Evolutionary conservation across 306 rosid species (phyloP).

Genomic region (Dalbergia cultrata): DNA sequence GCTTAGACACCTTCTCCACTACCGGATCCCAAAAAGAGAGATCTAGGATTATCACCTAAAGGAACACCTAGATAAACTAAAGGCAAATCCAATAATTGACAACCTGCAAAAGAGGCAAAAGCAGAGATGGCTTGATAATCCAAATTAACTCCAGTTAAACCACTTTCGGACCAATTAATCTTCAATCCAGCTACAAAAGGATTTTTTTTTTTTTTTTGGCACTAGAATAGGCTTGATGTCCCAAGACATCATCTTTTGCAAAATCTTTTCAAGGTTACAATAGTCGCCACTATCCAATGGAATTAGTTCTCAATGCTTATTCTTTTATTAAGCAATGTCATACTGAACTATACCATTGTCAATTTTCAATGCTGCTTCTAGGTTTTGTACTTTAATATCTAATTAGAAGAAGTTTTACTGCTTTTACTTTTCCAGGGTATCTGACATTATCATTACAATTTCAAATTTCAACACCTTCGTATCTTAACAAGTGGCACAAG

Average conservation of each 20-base stretch:
- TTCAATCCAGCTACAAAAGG: no score
- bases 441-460: constrained; percentile 36
- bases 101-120: no score
- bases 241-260: neutral
- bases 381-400: constrained; percentile 9
- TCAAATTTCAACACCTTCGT: constrained; percentile 34
- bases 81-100: no score
- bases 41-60: no score
- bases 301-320: constrained; percentile 10
- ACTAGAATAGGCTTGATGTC: neutral
- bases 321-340: neutral
- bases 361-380: neutral
- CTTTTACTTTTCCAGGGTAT: constrained; percentile 16
- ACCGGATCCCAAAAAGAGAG: no score
- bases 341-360: neutral
- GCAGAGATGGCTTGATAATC: no score
- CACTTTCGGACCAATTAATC: no score
- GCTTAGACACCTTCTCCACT: no score
- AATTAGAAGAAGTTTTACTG: constrained; percentile 7
- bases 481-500: constrained; percentile 16
- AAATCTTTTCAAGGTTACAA: constrained; percentile 35
- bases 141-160: no score
- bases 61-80: no score
- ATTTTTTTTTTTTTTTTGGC: neutral
- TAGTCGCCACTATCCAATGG: constrained; percentile 6